phyloP scores from a whole-genome alignment of 2,329 filamentous ascomycete genomes.

The Lecanicillium sp. region DNA sequence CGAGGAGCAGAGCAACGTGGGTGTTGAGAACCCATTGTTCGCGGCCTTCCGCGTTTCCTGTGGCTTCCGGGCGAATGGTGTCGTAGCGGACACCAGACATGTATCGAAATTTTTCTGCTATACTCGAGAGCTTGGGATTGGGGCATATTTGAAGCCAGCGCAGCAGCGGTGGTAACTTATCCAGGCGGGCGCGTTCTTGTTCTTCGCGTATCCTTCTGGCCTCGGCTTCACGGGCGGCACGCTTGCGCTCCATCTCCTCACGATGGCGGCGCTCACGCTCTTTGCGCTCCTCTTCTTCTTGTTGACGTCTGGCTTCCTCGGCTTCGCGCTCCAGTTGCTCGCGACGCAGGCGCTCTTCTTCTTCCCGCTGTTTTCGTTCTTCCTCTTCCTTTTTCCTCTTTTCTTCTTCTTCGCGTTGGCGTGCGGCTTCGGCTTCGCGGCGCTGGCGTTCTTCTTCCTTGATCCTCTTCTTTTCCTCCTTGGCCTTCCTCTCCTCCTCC shows the following conservation, averaged over 20 bases:
- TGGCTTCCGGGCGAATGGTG: slow-evolving; percentile 50
- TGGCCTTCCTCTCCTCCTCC: slow-evolving; percentile 23
- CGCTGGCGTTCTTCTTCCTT: slow-evolving; percentile 27
- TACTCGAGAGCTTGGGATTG: slow-evolving; percentile 43
- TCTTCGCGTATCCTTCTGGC: slow-evolving; percentile 46
- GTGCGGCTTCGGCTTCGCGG: slow-evolving; percentile 21
- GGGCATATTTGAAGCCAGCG: slow-evolving; percentile 52
- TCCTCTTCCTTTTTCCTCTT: slow-evolving; percentile 18
- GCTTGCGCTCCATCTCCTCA: slow-evolving; percentile 43
- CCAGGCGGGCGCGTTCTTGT: slow-evolving; percentile 47
- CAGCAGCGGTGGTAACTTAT: slow-evolving; percentile 53
- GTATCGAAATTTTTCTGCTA: slow-evolving; percentile 49
- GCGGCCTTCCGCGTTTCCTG: slow-evolving; percentile 49
- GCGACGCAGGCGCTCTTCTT: slow-evolving; percentile 22
- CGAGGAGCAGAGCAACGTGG: slow-evolving; percentile 56
- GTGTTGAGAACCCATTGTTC: slow-evolving; percentile 63
- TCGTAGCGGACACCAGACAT: slow-evolving; percentile 59
- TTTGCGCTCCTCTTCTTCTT: slow-evolving; percentile 46
- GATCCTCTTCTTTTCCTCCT: slow-evolving; percentile 27
- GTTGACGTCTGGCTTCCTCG: slow-evolving; percentile 42
- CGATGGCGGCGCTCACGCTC: slow-evolving; percentile 43
- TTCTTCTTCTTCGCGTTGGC: slow-evolving; percentile 17
- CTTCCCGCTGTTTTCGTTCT: slow-evolving; percentile 20
- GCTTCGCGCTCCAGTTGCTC: slow-evolving; percentile 43
- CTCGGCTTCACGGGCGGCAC: slow-evolving; percentile 46